A percentile compares a stretch with the other conserved stretches of the same genome.
These are phyloP conservation scores for Serendipita indica DNA, from an alignment of 768 basidiomycete genomes.

Conservation along the genomic window DNA sequence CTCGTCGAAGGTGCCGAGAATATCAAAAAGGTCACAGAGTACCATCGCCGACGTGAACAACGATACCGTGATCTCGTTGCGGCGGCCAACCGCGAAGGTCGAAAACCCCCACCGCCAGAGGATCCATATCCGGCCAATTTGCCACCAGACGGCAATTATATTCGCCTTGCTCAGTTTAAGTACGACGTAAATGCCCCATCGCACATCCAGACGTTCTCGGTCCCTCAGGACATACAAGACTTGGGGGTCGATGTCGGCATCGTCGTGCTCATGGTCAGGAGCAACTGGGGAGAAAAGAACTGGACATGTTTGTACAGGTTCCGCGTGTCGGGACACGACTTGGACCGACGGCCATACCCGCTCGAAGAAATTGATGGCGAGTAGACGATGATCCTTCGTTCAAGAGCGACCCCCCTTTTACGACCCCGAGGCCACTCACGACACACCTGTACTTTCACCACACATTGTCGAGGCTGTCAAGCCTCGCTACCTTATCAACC, in stretches of 20 bases:
- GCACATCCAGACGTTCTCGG: conserved; percentile 70
- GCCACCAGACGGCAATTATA: conserved; percentile 28
- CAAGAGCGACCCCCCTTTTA: background rate
- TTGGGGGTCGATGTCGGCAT: conserved; percentile 74
- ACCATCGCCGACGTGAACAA: conserved; percentile 23
- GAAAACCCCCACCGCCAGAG: conserved; percentile 16
- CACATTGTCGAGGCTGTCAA: background rate
- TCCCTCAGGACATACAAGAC: conserved; percentile 46
- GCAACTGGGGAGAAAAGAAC: conserved; percentile 73
- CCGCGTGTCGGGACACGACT: conserved; percentile 48
- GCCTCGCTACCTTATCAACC: too few relatives aligned
- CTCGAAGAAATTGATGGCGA: background rate
- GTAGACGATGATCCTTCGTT: too few relatives aligned
- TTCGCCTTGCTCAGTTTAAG: conserved; percentile 53
- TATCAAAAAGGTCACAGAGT: conserved; percentile 40
- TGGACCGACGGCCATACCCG: background rate
- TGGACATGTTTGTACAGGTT: conserved; percentile 84
- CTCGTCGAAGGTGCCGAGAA: conserved; percentile 70
- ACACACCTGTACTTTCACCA: background rate
- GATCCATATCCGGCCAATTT: conserved; percentile 25
- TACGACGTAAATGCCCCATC: conserved; percentile 42
- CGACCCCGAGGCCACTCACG: background rate
- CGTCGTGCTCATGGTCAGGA: conserved; percentile 63
- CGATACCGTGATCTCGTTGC: conserved; percentile 17
- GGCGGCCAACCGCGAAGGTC: conserved; percentile 14